Evolutionary conservation across 257 asterid genomes (phyloP).

Genomic region (Cinchona pubescens): DNA sequence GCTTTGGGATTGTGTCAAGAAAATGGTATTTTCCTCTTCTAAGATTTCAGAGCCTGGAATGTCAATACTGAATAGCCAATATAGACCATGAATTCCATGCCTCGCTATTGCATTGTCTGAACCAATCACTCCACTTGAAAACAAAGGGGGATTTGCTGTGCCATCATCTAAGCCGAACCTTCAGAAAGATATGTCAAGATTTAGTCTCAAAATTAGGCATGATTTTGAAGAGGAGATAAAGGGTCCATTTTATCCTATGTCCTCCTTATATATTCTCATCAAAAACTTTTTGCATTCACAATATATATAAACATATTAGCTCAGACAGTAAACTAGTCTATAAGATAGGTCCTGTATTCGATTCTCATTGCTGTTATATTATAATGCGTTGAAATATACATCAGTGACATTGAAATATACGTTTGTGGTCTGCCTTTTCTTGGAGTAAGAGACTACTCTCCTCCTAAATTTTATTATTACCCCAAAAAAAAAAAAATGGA

Average conservation of each 20-base stretch:
- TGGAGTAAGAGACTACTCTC: too few species aligned
- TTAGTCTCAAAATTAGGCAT: not conserved
- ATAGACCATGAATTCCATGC: slow-evolving; percentile 78
- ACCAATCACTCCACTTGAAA: slow-evolving; percentile 56
- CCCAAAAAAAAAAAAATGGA: too few species aligned
- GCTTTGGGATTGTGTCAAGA: slow-evolving; percentile 20
- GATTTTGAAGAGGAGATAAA: not conserved
- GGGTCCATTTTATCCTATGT: not conserved
- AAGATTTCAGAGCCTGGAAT: slow-evolving; percentile 32
- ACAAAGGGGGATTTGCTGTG: slow-evolving; percentile 43
- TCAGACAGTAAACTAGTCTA: too few species aligned
- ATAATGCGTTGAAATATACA: too few species aligned
- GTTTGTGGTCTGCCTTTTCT: too few species aligned
- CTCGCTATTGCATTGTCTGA: slow-evolving; percentile 68
- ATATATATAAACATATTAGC: not conserved
- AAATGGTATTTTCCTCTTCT: slow-evolving; percentile 21
- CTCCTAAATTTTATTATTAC: too few species aligned
- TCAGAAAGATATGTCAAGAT: not conserved
- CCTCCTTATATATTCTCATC: too few species aligned
- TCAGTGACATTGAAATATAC: too few species aligned
- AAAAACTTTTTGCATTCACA: not conserved
- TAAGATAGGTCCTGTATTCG: too few species aligned
- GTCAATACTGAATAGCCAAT: slow-evolving; percentile 51
- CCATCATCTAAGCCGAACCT: slow-evolving; percentile 64
- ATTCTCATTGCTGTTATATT: too few species aligned